Base-by-base conservation (phyloP, 1,284 basidiomycete species). In the Rhizoctonia solani region DNA sequence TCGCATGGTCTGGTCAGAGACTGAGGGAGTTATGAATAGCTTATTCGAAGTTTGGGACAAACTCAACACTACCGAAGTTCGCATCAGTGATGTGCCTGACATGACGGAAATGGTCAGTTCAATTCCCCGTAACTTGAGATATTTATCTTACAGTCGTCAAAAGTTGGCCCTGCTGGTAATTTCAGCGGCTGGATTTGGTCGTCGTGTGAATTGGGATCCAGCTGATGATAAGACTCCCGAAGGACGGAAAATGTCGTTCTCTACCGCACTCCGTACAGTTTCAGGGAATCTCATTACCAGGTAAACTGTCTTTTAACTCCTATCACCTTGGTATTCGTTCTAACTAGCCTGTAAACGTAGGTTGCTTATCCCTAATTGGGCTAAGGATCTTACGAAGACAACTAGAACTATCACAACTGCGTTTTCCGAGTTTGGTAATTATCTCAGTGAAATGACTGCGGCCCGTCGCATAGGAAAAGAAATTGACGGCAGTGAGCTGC, bases 131-230 rank as follows among this genome's bases (percentile, higher is more conserved):
- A 11, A 41, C 25, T 3, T 2, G 37, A 4, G 27, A 5, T 13
- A 16, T 3, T 41, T 34, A 2, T 29, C 29, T 47, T 6, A 19
- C n/a, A 13, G n/a, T 8, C 16, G 19, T 39, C 4, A 30, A 8
- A 13, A 65, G 59, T 19, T 65, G 23, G 49, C 59, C 6, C 59
- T 65, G 16, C 49, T 65, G 32, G 59, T 53, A 2, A 44, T 65
- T n/a, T 65, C 59, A 27, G 9, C 59, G 13, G 59, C 59, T 1
- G 59, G 37, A 8, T 53, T 65, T 4, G 59, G 59, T 23, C 59
- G 34, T 16, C 47, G 59, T 5, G 29, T 65, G 25, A 52, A 23
- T 13, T 65, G 59, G 59, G 39, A 11, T 13, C 19, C 27, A 19
- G 39, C 37, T 16, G 32, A 53, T 13, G 2, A 19, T 3, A 16